phyloP scores from a whole-genome alignment of 2,329 filamentous ascomycete species.

The Exophiala calicioides region DNA sequence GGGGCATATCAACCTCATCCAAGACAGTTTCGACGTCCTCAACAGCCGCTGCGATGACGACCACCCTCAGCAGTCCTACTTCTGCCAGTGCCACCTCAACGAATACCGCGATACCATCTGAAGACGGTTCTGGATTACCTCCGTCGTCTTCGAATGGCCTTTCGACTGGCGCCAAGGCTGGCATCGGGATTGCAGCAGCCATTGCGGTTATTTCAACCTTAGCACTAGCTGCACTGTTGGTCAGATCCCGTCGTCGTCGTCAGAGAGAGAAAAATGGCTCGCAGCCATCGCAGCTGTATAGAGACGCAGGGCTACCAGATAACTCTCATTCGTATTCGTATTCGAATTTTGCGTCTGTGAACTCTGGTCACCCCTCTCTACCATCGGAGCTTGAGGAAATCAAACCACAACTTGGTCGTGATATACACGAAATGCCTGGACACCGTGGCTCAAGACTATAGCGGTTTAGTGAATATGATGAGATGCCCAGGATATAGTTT shows the following conservation, averaged over 20 bases:
- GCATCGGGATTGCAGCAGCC: neutral
- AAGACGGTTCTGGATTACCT: neutral
- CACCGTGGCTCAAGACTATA: too few species aligned
- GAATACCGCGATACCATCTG: neutral
- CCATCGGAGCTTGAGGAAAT: neutral
- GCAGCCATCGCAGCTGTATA: neutral
- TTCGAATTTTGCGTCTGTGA: too few species aligned
- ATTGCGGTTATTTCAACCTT: neutral
- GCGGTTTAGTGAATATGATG: too few species aligned
- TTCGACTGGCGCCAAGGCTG: constrained; percentile 3
- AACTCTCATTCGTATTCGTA: neutral
- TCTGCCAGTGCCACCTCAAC: too few species aligned
- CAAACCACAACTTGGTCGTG: neutral
- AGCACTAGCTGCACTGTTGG: neutral
- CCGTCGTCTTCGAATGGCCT: neutral
- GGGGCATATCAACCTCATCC: constrained; percentile 3
- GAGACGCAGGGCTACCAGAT: neutral
- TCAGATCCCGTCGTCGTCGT: constrained; percentile 3
- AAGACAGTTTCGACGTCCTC: neutral
- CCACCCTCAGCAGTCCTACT: too few species aligned
- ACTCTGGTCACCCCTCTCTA: neutral
- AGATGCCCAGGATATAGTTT: too few species aligned
- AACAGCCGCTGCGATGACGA: neutral
- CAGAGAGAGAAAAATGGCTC: neutral
- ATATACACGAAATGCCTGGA: neutral